Base-by-base conservation (phyloP, 2,329 filamentous ascomycete genomes). In the Fusarium graminum region DNA sequence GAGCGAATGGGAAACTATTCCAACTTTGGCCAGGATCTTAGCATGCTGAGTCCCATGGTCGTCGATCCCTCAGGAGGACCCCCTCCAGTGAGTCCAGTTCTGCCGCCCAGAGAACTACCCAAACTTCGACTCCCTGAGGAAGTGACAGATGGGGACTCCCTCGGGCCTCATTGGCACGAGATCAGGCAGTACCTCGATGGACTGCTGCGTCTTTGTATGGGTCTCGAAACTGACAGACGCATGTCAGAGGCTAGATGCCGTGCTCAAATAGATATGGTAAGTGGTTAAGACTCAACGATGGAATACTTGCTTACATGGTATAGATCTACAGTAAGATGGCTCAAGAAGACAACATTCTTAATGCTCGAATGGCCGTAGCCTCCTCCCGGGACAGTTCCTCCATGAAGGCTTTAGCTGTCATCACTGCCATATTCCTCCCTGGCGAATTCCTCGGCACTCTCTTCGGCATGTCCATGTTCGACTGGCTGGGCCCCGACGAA, bases 261-360 rank as follows among this genome's bases (percentile, higher is more conserved):
- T 26, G 80, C 81, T 2, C 79, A 82, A 63, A 81, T 81, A 44
- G 80, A 83, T 32, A 82, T 83, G 63, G 79, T 80, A 58, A 74
- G 78, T 71, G 11, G n/a, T 7, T 6, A 7, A 14, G 7, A 6
- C 7, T 22, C 16, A 10, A 9, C 11, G 14, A 17, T 25, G 22
- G 11, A 32, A 16, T n/a, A 19, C 13, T 42, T 26, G 19, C 68
- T 72, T 10, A 69, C 22, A 19, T 6, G 2, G 4, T 16, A 1
- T 44, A 80, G 78, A 82, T 83, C 58, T 82, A 82, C 74, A 80
- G 78, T 63, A 82, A 82, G 65, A 82, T 83, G 78, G 81, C 81
- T 5, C 80, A 83, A 62, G 81, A 83, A 58, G 80, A 83, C 67
- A 82, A 82, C 64, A 80, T 81, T 28, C 75, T 82, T 47, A 80